These are phyloP conservation scores for Ustilago esculenta DNA, from an alignment of 1,284 basidiomycete species.

Conservation along the genomic window DNA sequence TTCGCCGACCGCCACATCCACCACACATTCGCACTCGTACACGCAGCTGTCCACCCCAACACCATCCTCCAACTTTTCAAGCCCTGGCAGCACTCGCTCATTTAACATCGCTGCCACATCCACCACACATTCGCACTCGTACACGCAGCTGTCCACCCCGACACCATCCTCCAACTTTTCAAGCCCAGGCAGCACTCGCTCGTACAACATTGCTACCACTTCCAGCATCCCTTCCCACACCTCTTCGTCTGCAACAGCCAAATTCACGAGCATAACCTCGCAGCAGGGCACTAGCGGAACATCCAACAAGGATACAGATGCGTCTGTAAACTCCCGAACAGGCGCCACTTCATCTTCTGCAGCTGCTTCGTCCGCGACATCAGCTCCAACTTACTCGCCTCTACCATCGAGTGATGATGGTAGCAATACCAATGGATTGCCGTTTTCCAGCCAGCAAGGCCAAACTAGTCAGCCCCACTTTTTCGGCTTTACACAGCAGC, in stretches of 20 bases:
- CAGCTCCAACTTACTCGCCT: too few species aligned
- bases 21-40: not conserved
- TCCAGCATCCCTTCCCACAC: not conserved
- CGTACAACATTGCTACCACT: too few species aligned
- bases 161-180: slow-evolving; percentile 2
- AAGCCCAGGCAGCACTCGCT: not conserved
- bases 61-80: slow-evolving; percentile 1
- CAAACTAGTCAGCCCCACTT: slow-evolving; percentile 27
- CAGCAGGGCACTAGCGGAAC: too few species aligned
- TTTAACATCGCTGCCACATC: too few species aligned
- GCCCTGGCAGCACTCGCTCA: not conserved
- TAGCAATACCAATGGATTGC: slow-evolving; percentile 1
- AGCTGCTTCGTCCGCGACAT: not conserved
- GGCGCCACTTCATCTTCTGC: not conserved
- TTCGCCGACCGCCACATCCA: not conserved
- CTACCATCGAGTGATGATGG: not conserved
- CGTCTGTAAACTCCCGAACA: too few species aligned
- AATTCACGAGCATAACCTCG: too few species aligned
- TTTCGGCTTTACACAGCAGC: slow-evolving; percentile 18
- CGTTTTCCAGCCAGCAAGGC: slow-evolving; percentile 11
- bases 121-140: not conserved
- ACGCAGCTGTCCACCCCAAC: not conserved
- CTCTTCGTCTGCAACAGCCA: too few species aligned
- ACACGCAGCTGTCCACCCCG: not conserved
- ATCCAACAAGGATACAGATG: too few species aligned